A percentile compares a stretch with the other conserved stretches of the same genome.
phyloP scores from a whole-genome alignment of 768 basidiomycete genomes.

The Brasilioporus rufonigricans region DNA sequence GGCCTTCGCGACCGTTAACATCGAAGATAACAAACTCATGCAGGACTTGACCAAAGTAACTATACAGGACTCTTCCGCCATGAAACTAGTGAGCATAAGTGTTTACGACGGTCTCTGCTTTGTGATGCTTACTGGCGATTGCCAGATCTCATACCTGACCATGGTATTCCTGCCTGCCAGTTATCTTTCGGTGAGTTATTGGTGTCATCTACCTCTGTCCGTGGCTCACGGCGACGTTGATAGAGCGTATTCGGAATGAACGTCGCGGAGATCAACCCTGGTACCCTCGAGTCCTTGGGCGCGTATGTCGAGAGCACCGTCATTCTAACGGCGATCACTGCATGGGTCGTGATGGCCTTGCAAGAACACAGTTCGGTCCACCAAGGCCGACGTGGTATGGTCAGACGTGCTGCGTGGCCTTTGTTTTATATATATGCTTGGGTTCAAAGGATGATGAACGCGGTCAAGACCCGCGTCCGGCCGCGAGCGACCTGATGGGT shows the following conservation, averaged over 20 bases:
- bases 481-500: no score
- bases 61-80: constrained; percentile 40
- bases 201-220: no score
- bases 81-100: constrained; percentile 29
- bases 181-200: constrained; percentile 34
- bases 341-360: constrained; percentile 57
- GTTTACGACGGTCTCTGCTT: not conserved
- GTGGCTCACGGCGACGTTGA: constrained; percentile 8
- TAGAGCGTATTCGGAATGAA: constrained; percentile 35
- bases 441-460: not conserved
- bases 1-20: constrained; percentile 62
- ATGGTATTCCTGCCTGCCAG: constrained; percentile 61
- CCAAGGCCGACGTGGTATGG: not conserved
- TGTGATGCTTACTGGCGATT: not conserved
- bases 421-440: not conserved
- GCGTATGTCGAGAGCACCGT: constrained; percentile 44
- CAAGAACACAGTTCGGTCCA: constrained; percentile 35
- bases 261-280: constrained; percentile 29
- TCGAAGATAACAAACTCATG: constrained; percentile 55
- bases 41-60: constrained; percentile 47
- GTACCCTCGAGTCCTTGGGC: constrained; percentile 30
- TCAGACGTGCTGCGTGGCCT: constrained; percentile 24
- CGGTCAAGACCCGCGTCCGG: not conserved
- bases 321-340: constrained; percentile 48
- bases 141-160: constrained; percentile 54